These are phyloP conservation scores for Sordaria brevicollis DNA, from an alignment of 495 filamentous ascomycete genomes.

Conservation along the genomic window DNA sequence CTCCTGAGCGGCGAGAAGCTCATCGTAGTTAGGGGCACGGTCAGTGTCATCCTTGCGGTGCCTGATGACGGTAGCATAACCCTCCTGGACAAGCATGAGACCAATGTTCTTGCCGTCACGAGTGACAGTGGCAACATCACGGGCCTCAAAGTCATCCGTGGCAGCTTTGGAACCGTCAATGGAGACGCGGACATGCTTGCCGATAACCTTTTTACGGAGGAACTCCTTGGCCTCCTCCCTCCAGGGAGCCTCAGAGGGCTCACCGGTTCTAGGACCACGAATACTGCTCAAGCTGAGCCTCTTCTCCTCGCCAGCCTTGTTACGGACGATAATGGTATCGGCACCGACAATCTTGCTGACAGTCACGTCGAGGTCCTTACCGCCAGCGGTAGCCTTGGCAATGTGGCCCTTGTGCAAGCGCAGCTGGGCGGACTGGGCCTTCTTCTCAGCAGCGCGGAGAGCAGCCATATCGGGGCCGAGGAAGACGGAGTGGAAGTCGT, in stretches of 20 bases:
- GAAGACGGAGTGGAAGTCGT: constrained; percentile 85
- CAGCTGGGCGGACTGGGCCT: constrained; percentile 61
- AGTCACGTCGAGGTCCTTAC: constrained; percentile 58
- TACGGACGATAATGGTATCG: constrained; percentile 78
- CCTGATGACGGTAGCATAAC: constrained; percentile 84
- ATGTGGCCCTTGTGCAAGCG: constrained; percentile 73
- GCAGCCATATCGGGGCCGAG: constrained; percentile 77
- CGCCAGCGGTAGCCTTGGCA: constrained; percentile 42
- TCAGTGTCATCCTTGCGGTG: constrained; percentile 90
- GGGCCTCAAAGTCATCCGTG: constrained; percentile 82
- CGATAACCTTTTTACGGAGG: constrained; percentile 84
- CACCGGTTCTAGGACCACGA: constrained; percentile 65
- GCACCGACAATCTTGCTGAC: constrained; percentile 80
- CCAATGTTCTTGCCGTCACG: constrained; percentile 80
- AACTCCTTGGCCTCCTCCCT: constrained; percentile 92
- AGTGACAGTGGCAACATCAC: constrained; percentile 83
- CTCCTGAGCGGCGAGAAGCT: constrained; percentile 81
- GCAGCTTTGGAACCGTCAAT: constrained; percentile 88
- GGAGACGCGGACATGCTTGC: constrained; percentile 80
- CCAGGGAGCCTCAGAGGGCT: constrained; percentile 61
- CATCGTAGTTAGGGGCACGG: constrained; percentile 86
- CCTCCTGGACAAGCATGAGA: constrained; percentile 75
- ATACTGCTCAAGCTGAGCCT: constrained; percentile 87
- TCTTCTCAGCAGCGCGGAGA: constrained; percentile 78
- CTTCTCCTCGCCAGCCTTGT: constrained; percentile 75